Evolutionary conservation across 2,329 filamentous ascomycete genomes (phyloP).

Genomic region (Dactylellina leptospora): DNA sequence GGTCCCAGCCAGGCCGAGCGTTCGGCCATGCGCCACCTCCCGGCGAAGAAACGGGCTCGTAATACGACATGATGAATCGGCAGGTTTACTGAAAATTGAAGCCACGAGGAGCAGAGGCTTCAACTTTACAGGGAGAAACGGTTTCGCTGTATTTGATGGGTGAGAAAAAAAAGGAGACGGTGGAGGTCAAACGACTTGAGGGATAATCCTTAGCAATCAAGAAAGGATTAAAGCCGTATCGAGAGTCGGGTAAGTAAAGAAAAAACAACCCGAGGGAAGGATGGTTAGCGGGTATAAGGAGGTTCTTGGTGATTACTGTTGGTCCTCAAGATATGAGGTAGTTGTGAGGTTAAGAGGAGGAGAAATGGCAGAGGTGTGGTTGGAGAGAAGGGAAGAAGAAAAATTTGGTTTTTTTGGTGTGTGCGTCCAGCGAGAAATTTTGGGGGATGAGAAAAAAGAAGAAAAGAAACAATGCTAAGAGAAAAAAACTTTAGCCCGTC

Average conservation of each 20-base stretch:
- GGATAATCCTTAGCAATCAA: conserved; percentile 53
- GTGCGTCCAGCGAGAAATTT: conserved; percentile 50
- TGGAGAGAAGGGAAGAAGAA: conserved; percentile 53
- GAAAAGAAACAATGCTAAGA: conserved; percentile 53
- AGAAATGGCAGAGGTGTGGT: conserved; percentile 53
- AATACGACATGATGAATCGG: conserved; percentile 53
- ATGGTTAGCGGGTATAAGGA: conserved; percentile 33
- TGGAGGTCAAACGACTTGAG: conserved; percentile 33
- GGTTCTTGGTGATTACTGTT: conserved; percentile 44
- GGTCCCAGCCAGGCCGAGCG: conserved; percentile 43
- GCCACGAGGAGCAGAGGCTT: conserved; percentile 49
- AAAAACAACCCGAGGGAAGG: conserved; percentile 24
- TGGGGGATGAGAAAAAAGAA: conserved; percentile 51
- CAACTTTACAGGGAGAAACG: conserved; percentile 21
- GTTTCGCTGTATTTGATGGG: conserved; percentile 27
- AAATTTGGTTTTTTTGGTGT: conserved; percentile 54
- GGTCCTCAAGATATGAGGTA: conserved; percentile 49
- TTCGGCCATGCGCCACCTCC: conserved; percentile 51
- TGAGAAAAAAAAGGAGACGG: conserved; percentile 35
- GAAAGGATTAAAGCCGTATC: conserved; percentile 50
- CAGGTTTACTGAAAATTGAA: conserved; percentile 39
- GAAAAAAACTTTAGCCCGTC: conserved; percentile 37
- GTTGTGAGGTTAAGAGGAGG: conserved; percentile 50
- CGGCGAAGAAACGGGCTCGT: conserved; percentile 49
- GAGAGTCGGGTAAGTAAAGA: conserved; percentile 5